Conservation (phyloP, 306 rosid species). For the Pachyrhizus erosus region DNA sequence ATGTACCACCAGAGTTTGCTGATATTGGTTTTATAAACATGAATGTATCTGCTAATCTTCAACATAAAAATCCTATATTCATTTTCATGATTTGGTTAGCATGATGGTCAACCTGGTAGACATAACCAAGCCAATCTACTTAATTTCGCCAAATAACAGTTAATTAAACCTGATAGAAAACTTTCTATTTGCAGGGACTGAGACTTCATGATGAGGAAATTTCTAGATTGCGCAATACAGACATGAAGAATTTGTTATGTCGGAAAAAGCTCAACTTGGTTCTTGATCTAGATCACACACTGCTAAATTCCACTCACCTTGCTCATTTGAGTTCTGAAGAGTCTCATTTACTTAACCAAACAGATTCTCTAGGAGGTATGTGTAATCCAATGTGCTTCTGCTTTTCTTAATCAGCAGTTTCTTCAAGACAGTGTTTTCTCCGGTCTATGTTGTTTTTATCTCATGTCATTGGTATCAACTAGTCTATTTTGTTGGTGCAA, state of each 20-base stretch:
- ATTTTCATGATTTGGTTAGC: slow-evolving; percentile 22
- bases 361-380: slow-evolving; percentile 72
- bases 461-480: background rate
- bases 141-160: background rate
- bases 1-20: slow-evolving; percentile 22
- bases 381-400: slow-evolving; percentile 28
- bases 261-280: slow-evolving; percentile 76
- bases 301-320: slow-evolving; percentile 75
- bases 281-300: slow-evolving; percentile 92
- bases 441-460: background rate
- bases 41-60: background rate
- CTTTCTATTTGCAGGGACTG: slow-evolving; percentile 64
- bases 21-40: slow-evolving; percentile 16
- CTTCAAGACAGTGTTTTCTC: background rate
- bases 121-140: background rate
- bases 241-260: slow-evolving; percentile 64
- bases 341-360: slow-evolving; percentile 61
- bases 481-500: background rate
- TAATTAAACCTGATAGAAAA: slow-evolving; percentile 1
- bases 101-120: background rate
- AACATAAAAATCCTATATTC: background rate
- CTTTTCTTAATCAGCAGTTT: slow-evolving; percentile 30
- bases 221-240: slow-evolving; percentile 65
- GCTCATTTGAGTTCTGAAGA: slow-evolving; percentile 64
- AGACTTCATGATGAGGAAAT: slow-evolving; percentile 82